Conservation (phyloP, 805 yeast genomes). For the Lipomyces orientalis region DNA sequence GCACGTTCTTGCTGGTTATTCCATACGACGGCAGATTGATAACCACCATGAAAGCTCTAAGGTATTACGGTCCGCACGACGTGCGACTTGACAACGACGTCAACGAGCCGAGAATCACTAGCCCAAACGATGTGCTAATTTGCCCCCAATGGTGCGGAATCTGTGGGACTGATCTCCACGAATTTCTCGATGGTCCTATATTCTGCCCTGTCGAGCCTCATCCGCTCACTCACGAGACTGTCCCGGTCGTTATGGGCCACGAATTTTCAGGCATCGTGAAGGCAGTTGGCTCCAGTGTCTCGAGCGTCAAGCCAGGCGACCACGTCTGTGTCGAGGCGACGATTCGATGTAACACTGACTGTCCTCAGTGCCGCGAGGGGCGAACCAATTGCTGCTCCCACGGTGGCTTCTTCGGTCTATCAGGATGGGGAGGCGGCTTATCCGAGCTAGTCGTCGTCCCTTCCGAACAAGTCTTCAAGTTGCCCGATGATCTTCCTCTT, state of each 20-base stretch:
- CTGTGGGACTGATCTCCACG: conserved; percentile 68
- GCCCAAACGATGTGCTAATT: conserved; percentile 32
- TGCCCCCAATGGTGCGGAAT: conserved; percentile 56
- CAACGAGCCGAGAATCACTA: conserved; percentile 26
- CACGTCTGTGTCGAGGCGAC: conserved; percentile 69
- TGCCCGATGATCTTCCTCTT: conserved; percentile 51
- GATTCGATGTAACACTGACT: conserved; percentile 56
- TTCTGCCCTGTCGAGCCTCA: conserved; percentile 52
- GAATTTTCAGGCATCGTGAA: conserved; percentile 57
- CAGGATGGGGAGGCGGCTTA: conserved; percentile 62
- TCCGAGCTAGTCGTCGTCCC: conserved; percentile 56
- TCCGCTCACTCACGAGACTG: conserved; percentile 49
- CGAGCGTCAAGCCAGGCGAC: conserved; percentile 56
- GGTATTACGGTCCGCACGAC: conserved; percentile 33
- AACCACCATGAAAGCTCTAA: conserved; percentile 26
- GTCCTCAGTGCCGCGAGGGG: conserved; percentile 59
- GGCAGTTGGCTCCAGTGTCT: conserved; percentile 56
- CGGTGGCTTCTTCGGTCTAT: conserved; percentile 60
- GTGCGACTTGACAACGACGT: conserved; percentile 26
- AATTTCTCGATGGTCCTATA: conserved; percentile 63
- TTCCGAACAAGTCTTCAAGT: conserved; percentile 49
- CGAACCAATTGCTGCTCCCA: conserved; percentile 58
- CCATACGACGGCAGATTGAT: neutral
- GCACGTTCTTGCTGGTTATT: too few species aligned
- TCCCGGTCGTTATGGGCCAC: conserved; percentile 61